These are phyloP conservation scores for Xylaria polymorpha DNA, from an alignment of 2,329 filamentous ascomycete genomes.

Conservation along the genomic window DNA sequence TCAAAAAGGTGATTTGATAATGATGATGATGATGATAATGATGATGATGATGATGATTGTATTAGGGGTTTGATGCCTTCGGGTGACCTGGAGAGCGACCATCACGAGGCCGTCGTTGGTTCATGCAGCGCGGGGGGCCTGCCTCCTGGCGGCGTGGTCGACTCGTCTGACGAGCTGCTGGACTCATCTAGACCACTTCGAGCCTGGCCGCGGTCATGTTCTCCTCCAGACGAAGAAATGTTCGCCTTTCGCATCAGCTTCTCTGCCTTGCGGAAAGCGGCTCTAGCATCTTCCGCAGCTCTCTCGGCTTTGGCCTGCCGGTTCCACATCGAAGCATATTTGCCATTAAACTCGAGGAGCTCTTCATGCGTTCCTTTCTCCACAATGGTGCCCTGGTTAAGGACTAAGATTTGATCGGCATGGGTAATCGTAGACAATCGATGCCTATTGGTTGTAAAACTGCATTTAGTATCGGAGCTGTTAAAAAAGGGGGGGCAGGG, in stretches of 20 bases:
- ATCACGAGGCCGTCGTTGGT: constrained; percentile 27
- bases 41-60: constrained; percentile 32
- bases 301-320: constrained; percentile 85
- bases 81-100: constrained; percentile 15
- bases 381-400: constrained; percentile 79
- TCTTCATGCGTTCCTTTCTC: constrained; percentile 85
- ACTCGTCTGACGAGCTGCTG: constrained; percentile 51
- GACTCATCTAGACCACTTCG: constrained; percentile 56
- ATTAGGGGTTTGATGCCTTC: constrained; percentile 42
- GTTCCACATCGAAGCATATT: constrained; percentile 88
- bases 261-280: constrained; percentile 56
- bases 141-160: constrained; percentile 37
- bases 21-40: too few species aligned
- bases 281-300: constrained; percentile 69
- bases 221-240: constrained; percentile 52
- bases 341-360: constrained; percentile 75
- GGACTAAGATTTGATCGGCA: constrained; percentile 85
- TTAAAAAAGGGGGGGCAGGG: neutral
- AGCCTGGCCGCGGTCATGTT: constrained; percentile 46
- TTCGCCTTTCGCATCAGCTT: constrained; percentile 63
- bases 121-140: constrained; percentile 38
- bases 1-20: constrained; percentile 1
- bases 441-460: constrained; percentile 61
- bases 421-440: constrained; percentile 87
- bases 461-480: constrained; percentile 39